Evolutionary conservation across 1,284 basidiomycete species (phyloP), one percentile per base, ranked within the genome.

Genomic region (Somion occarium): DNA sequence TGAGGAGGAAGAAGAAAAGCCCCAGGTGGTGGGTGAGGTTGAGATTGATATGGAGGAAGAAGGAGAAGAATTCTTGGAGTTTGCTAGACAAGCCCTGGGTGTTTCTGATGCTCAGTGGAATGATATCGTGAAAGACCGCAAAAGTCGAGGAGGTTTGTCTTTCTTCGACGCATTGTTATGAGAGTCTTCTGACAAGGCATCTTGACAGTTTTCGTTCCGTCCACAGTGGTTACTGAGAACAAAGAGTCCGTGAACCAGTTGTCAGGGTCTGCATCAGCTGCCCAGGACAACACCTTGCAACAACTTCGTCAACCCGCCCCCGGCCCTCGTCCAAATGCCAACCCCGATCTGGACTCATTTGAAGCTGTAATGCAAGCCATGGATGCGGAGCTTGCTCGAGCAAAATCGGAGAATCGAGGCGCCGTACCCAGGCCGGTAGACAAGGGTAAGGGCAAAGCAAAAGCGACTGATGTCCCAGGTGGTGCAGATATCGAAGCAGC

Each of bases 301-400:
- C 26, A 48, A 49, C 30, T 46, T 38, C 55, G 54, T 20, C 26
- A 51, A 39, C 56, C 69, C 13, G 56, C 53, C 19, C 61, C 70
- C 27, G 71, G 67, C 1, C 67, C 71, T 23, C 68, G 67, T 30
- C 71, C 73, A 5, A 73, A 72, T 22, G 34, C 37, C 5, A 82
- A 93, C 63, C 77, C 82, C 3, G 80, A 85, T 46, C 74, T 98
- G n/a, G 79, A 93, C 64, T 91, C 91, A 0, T 98, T 98, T 59
- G 95, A 98, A 62, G 81, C 86, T 5, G 88, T 98, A 38, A 98
- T 98, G 95, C 80, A 83, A 61, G 92, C 92, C 1, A 92, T 98
- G 88, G 95, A 98, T 59, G 79, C 73, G 18, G 91, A 95, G 60
- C 75, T 97, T 13, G 73, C 73, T 19, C 76, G 73, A 23, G 64